Percentiles rank a stretch among this genome's conserved stretches.
Conservation (phyloP, 108 stramenopile genomes). For the Stephanodiscus triporus region DNA sequence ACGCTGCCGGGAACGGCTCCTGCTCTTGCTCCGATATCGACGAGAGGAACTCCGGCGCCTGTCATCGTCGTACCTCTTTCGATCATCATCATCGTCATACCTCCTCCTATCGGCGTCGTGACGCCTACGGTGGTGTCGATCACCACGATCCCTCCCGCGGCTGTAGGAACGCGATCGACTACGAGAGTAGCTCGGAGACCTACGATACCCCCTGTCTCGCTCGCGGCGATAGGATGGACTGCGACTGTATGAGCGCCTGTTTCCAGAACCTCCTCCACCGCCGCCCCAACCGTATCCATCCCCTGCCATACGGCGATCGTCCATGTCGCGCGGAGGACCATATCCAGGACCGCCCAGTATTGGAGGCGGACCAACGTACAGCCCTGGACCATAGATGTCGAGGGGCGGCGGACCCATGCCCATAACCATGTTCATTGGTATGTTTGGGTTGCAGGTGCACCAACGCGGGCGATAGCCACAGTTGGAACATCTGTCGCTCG, state of each 20-base stretch:
- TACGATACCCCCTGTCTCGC: conserved; percentile 51
- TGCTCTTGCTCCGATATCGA: conserved; percentile 41
- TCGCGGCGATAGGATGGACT: conserved; percentile 61
- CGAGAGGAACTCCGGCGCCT: conserved; percentile 35
- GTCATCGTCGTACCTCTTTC: conserved; percentile 25
- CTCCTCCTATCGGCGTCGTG: conserved; percentile 34
- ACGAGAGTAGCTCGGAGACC: conserved; percentile 47
- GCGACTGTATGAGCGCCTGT: conserved; percentile 63
- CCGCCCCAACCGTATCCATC: conserved; percentile 53
- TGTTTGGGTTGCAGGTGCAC: conserved; percentile 69
- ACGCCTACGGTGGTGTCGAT: conserved; percentile 20
- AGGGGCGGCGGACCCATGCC: conserved; percentile 35
- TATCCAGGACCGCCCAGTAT: conserved; percentile 31
- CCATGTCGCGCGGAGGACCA: conserved; percentile 40
- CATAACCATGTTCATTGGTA: conserved; percentile 32
- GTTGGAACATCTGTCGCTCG: conserved; percentile 66
- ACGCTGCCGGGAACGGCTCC: conserved; percentile 38
- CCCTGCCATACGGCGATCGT: conserved; percentile 36
- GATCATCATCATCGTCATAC: conserved; percentile 22
- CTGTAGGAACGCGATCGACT: conserved; percentile 43
- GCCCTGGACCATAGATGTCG: conserved; percentile 36
- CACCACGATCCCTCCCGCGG: conserved; percentile 40
- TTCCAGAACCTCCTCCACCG: conserved; percentile 49
- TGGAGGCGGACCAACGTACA: conserved; percentile 35
- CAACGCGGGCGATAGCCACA: conserved; percentile 89